Conservation (phyloP, 345 rosid species). For the Psidium guajava region DNA sequence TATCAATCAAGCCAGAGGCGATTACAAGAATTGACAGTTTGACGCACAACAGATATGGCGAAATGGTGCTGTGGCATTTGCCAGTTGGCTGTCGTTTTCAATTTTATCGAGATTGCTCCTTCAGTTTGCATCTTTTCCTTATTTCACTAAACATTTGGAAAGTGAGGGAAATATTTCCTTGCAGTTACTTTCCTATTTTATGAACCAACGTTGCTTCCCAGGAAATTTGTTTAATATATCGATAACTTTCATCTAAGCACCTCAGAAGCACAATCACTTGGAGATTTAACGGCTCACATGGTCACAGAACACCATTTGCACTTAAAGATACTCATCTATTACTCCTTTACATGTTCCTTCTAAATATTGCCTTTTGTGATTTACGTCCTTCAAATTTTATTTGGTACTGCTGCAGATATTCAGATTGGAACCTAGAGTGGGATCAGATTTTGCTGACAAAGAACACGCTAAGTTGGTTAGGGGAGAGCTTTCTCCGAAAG, state of each 20-base stretch:
- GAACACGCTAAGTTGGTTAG: conserved; percentile 11
- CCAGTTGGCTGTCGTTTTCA: neutral
- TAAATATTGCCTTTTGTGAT: neutral
- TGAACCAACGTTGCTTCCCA: too few relatives aligned
- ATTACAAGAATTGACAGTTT: neutral
- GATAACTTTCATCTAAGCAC: neutral
- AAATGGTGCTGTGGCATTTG: neutral
- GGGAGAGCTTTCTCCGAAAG: conserved; percentile 14
- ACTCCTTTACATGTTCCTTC: too few relatives aligned
- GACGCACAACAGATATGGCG: neutral
- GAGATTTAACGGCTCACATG: neutral
- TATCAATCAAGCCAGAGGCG: neutral
- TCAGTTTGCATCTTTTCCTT: neutral
- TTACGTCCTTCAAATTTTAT: neutral
- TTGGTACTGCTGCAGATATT: conserved; percentile 30
- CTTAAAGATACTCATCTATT: neutral
- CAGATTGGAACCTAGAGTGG: conserved; percentile 57
- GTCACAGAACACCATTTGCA: neutral
- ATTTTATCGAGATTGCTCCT: neutral
- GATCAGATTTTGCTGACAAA: conserved; percentile 11
- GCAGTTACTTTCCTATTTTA: neutral
- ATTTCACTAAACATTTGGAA: too few relatives aligned
- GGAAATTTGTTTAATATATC: too few relatives aligned
- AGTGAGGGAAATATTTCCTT: too few relatives aligned
- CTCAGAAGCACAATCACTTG: neutral